Evolutionary conservation across 371 early-diverging fungal genomes (phyloP), one percentile per base, ranked within the genome.

Genomic region (Mortierella sp.): DNA sequence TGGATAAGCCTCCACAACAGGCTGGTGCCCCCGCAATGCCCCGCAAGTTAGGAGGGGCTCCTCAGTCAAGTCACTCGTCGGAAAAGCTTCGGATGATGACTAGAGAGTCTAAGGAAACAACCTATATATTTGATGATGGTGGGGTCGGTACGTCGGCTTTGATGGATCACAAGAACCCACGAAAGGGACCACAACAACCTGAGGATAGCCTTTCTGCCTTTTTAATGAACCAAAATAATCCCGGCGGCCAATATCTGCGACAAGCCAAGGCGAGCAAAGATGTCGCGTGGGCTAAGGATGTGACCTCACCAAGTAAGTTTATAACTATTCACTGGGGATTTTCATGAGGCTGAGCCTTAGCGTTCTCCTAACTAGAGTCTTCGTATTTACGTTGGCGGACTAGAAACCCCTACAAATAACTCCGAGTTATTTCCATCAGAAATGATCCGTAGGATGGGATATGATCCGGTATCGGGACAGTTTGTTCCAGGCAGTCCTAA

Each of bases 391-490:
- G 21, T 52, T 68, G 40, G 4, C 19, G n/a, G 10, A 53, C 15
- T 67, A 79, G 79, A 80, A 69, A 72, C 75, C 7, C 72, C 75
- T 24, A 71, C 72, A 13, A 71, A 63, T 13, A 72, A 24, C 52
- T 24, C 67, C 3, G 81, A 75, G 58, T 47, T 75, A 6, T 81
- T 81, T 36, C 81, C 81, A 0, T 63, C 72, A 36, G 81, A 81
- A 50, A 81, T 81, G 81, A 60, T 81, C 28, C 72, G 81, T 0
- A 69, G 81, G 47, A 81, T 81, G 81, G 81, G 81, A n/a, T 81
- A 81, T 33, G 72, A 81, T 45, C 81, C 81, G 0, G 81, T 81
- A 0, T 53, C 76, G 9, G 81, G 81, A 45, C 65, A 71, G 24
- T 81, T 81, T 69, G 81, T 81, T 7, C 81, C 71, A 24, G 81